These are phyloP conservation scores for Plasmopara muralis DNA, from an alignment of 352 stramenopile genomes.

Conservation along the genomic window DNA sequence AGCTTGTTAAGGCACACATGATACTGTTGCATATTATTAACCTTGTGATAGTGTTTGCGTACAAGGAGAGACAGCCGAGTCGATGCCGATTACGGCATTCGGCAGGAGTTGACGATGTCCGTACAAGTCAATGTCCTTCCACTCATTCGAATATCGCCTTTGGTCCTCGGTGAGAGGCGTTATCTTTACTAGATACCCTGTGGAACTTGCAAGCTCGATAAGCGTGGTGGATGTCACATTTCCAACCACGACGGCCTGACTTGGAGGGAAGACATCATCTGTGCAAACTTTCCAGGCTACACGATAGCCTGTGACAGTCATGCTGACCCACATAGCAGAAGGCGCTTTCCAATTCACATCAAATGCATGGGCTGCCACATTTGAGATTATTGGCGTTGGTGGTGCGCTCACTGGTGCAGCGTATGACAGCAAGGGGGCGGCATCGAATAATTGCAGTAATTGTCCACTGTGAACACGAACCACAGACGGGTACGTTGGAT, in stretches of 20 bases:
- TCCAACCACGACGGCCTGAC: constrained; percentile 47
- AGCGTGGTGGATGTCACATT: constrained; percentile 92
- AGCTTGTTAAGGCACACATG: neutral
- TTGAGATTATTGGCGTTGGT: constrained; percentile 44
- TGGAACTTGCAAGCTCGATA: constrained; percentile 44
- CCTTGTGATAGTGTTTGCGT: constrained; percentile 44
- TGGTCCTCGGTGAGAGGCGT: constrained; percentile 73
- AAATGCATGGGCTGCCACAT: constrained; percentile 66
- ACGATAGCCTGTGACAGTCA: constrained; percentile 81
- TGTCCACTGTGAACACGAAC: constrained; percentile 63
- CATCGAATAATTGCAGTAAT: constrained; percentile 52
- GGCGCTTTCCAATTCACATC: constrained; percentile 79
- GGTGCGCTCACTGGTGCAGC: constrained; percentile 31
- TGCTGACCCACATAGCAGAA: constrained; percentile 52
- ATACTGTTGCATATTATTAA: no score
- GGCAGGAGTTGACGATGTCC: constrained; percentile 44
- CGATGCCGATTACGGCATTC: constrained; percentile 45
- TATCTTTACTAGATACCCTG: constrained; percentile 73
- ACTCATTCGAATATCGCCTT: constrained; percentile 19
- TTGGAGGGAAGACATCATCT: constrained; percentile 22
- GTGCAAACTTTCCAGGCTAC: constrained; percentile 49
- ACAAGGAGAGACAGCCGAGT: constrained; percentile 39
- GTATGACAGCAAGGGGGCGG: constrained; percentile 62
- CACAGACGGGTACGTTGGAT: constrained; percentile 36
- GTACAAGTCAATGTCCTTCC: constrained; percentile 84